Conservation (phyloP, 495 filamentous ascomycete species). For the Penicillium angulare region DNA sequence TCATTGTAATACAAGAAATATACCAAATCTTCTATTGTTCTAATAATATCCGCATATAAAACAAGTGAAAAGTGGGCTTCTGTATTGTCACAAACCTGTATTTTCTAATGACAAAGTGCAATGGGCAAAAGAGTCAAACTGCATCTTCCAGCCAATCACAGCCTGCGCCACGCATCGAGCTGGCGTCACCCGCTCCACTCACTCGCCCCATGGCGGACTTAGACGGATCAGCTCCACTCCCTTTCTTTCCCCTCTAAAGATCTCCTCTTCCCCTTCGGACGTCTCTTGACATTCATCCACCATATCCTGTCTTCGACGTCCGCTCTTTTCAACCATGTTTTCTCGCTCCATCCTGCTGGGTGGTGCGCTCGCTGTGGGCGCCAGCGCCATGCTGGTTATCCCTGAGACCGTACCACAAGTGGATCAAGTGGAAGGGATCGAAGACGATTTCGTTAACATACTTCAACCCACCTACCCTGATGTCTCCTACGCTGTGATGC, state of each 20-base stretch:
- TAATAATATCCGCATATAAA: too few species aligned
- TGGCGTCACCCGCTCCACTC: constrained; percentile 32
- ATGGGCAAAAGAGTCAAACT: background rate
- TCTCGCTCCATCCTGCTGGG: constrained; percentile 42
- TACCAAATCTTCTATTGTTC: too few species aligned
- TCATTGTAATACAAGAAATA: background rate
- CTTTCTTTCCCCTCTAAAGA: constrained; percentile 12
- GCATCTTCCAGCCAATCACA: constrained; percentile 14
- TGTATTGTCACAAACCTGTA: too few species aligned
- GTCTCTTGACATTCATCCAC: constrained; percentile 1
- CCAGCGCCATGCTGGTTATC: constrained; percentile 48
- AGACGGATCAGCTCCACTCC: constrained; percentile 19
- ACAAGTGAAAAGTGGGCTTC: too few species aligned
- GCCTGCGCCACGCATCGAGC: constrained; percentile 22
- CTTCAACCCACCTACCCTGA: constrained; percentile 31
- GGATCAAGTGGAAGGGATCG: constrained; percentile 14
- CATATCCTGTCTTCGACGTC: constrained; percentile 20
- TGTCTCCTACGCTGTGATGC: constrained; percentile 29
- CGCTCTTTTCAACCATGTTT: constrained; percentile 37
- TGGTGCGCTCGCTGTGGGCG: constrained; percentile 40
- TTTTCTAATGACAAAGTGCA: background rate
- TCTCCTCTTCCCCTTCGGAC: background rate
- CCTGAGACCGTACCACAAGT: constrained; percentile 37
- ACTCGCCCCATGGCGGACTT: constrained; percentile 11
- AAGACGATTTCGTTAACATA: constrained; percentile 25